These are phyloP conservation scores for Astraeus odoratus DNA, from an alignment of 768 basidiomycete species.

Conservation along the genomic window DNA sequence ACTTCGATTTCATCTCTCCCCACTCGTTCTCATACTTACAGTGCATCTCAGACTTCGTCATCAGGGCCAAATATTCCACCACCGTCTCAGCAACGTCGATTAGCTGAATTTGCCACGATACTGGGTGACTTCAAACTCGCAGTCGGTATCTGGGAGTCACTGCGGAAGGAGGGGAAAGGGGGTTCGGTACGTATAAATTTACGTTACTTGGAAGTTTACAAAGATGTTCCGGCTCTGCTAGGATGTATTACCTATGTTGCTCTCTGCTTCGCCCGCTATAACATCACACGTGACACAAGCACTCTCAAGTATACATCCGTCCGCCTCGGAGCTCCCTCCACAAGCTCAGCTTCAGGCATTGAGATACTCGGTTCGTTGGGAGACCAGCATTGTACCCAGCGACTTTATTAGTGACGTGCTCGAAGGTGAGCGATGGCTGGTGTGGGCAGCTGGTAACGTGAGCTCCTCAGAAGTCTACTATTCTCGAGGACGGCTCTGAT, in stretches of 20 bases:
- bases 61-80: constrained; percentile 26
- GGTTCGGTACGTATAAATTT: constrained; percentile 60
- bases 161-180: constrained; percentile 81
- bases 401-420: constrained; percentile 54
- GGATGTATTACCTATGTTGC: constrained; percentile 77
- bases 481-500: constrained; percentile 17
- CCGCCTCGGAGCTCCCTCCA: constrained; percentile 44
- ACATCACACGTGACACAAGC: constrained; percentile 57
- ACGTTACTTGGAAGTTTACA: not conserved
- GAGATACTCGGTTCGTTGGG: constrained; percentile 71
- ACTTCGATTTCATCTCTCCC: constrained; percentile 32
- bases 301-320: constrained; percentile 40
- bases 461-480: constrained; percentile 21
- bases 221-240: constrained; percentile 24
- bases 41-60: constrained; percentile 27
- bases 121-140: constrained; percentile 88
- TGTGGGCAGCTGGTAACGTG: constrained; percentile 80
- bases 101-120: constrained; percentile 93
- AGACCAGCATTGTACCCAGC: constrained; percentile 46
- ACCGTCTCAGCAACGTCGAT: constrained; percentile 70
- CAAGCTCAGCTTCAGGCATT: constrained; percentile 65
- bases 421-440: constrained; percentile 81
- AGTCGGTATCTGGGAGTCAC: constrained; percentile 72
- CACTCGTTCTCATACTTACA: constrained; percentile 32
- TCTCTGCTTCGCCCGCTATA: constrained; percentile 59